Base-by-base conservation (phyloP, 805 yeast species). In the Yamadazyma akitaensis region DNA sequence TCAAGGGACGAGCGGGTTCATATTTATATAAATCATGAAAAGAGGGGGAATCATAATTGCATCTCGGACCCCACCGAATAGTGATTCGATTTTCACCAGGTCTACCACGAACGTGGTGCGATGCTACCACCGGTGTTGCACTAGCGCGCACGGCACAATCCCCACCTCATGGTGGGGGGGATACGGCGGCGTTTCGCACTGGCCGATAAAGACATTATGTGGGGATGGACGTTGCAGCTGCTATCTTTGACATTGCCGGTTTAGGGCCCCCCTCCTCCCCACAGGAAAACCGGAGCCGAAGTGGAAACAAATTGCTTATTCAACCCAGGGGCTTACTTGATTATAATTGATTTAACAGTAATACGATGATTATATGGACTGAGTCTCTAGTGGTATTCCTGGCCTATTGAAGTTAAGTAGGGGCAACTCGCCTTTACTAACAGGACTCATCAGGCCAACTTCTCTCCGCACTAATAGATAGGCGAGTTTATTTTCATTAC, bases 31-130 rank as follows among this genome's bases (percentile, higher is more conserved):
- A 39, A 36, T 24, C 36, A 13, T 42, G 18, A 40, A 38, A 46
- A 46, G 49, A 46, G 49, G 49, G 49, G 44, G 39, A 33, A 26
- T 26, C 17, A n/a, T 7, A 9, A 5, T 33, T 33, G 33, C 19
- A 11, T 33, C 37, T 33, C 32, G 32, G 32, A 28, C 32, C 32
- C 32, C 32, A 28, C 32, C 32, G 32, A 28, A 28, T 28, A 13
- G 9, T 13, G 9, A 12, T 9, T 28, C n/a, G n/a, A 3, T 28
- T 28, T 5, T 9, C n/a, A 12, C 32, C 24, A 21, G 9, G 32
- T 28, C 32, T 28, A 28, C 32, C 32, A 13, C 32, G 32, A 28
- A 28, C 32, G 32, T 28, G 10, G 32, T 28, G 32, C n/a, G 5
- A 28, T 9, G 10, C 9, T 4, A 21, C 24, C 6, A 7, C 7